These are phyloP conservation scores for Pseudogymnoascus destructans DNA, from an alignment of 2,329 filamentous ascomycete species.

Conservation along the genomic window DNA sequence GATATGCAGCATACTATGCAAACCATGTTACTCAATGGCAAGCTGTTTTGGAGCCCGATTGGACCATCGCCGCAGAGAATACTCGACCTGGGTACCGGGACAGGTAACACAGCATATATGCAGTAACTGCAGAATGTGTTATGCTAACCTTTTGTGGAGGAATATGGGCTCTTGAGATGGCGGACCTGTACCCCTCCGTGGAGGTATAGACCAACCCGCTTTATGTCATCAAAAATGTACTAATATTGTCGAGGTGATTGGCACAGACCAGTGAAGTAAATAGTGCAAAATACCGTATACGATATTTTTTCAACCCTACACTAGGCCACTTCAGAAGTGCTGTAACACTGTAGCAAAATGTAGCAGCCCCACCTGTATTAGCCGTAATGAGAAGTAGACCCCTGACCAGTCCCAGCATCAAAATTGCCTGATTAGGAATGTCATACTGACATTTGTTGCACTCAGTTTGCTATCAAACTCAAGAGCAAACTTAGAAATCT, in stretches of 20 bases:
- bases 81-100: conserved; percentile 17
- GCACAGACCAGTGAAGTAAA: too few relatives aligned
- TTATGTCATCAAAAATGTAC: not conserved
- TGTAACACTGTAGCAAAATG: too few relatives aligned
- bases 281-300: too few relatives aligned
- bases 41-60: not conserved
- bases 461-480: too few relatives aligned
- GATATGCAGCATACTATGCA: not conserved
- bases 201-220: not conserved
- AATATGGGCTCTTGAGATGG: not conserved
- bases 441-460: too few relatives aligned
- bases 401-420: too few relatives aligned
- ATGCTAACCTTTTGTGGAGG: not conserved
- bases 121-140: not conserved
- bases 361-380: too few relatives aligned
- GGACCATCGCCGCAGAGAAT: conserved; percentile 13
- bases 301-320: too few relatives aligned
- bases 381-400: too few relatives aligned
- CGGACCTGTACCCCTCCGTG: not conserved
- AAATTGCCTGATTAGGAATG: too few relatives aligned
- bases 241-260: not conserved
- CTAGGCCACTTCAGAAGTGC: too few relatives aligned
- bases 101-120: conserved; percentile 10
- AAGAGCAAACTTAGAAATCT: too few relatives aligned
- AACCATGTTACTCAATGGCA: not conserved